Base-by-base conservation (phyloP, 2,329 filamentous ascomycete genomes). In the Penicillium sp. region DNA sequence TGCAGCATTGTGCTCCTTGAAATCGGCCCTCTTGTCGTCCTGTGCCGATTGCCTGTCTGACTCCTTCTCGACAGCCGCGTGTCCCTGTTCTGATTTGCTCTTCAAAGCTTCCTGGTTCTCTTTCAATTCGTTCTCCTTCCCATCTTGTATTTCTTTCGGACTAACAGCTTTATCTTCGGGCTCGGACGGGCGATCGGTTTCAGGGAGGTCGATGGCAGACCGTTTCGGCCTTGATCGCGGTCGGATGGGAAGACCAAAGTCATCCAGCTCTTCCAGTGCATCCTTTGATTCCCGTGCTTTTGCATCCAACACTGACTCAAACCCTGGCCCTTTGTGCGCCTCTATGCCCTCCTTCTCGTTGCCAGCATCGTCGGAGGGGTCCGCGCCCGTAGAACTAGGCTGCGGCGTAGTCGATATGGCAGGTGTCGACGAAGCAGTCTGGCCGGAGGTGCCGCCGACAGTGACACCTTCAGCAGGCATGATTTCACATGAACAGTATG, bases 221-320 rank as follows among this genome's bases (percentile, higher is more conserved):
- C 55, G 67, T 43, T 59, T 42, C 33, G 67, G 63, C 33, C 49
- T 65, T 30, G 66, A 53, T 22, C 68, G 70, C 46, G 60, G 42
- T 64, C 71, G 75, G 62, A 78, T 74, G 6, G 76, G 76, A 16
- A 79, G 69, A 1, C 76, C 76, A 63, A 79, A 79, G 49, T 78
- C 76, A 52, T 79, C 76, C 30, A 77, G 51, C 26, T 71, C 71
- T 49, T 63, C 58, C 28, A 62, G 55, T 43, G 30, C 49, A 6
- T 62, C 53, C 19, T 48, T 51, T 6, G 55, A 45, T 25, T 61
- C 56, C 55, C 57, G 57, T 10, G 8, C 54, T 42, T 33, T 53
- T 30, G 55, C 25, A n/a, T 53, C 55, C 13, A 54, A 25, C 6
- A 48, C 48, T 19, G 60, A 40, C 46, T 49, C 58, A 14, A 61